Conservation (phyloP, 495 filamentous ascomycete genomes). For the Xylaria flabelliformis region DNA sequence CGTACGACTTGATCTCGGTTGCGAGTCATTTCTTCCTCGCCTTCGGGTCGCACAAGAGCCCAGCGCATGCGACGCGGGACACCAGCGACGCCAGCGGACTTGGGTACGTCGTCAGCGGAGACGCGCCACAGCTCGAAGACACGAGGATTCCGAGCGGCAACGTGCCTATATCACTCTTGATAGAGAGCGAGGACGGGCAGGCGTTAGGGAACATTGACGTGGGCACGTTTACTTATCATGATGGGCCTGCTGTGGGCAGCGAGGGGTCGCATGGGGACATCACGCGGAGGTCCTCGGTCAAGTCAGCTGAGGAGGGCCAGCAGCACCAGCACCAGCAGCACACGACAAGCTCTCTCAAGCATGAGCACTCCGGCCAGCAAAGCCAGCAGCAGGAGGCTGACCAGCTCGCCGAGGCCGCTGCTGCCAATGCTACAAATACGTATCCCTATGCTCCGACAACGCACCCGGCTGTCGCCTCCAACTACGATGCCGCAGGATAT, state of each 20-base stretch:
- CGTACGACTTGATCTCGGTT: conserved; percentile 68
- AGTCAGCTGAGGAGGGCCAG: conserved; percentile 50
- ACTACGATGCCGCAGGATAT: conserved; percentile 42
- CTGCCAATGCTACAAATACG: conserved; percentile 49
- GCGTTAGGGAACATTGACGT: conserved; percentile 68
- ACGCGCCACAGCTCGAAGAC: conserved; percentile 71
- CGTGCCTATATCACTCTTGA: conserved; percentile 74
- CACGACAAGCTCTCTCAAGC: conserved; percentile 36
- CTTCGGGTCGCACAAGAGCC: conserved; percentile 75
- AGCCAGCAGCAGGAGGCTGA: conserved; percentile 41
- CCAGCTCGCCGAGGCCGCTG: conserved; percentile 29
- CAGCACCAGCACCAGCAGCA: not conserved
- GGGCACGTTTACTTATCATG: conserved; percentile 76
- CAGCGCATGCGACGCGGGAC: conserved; percentile 66
- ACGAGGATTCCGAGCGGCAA: conserved; percentile 71
- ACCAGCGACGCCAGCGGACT: conserved; percentile 63
- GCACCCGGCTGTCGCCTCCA: conserved; percentile 49
- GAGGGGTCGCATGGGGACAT: conserved; percentile 53
- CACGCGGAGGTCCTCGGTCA: conserved; percentile 47
- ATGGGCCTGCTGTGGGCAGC: conserved; percentile 40
- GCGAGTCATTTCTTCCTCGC: conserved; percentile 68
- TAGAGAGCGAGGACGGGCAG: conserved; percentile 71
- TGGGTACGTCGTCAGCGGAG: conserved; percentile 74
- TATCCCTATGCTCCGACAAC: conserved; percentile 53
- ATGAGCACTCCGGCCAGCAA: not conserved